Base-by-base conservation (phyloP, 192 early-diverging fungal species). In the Coemansia sp. region DNA sequence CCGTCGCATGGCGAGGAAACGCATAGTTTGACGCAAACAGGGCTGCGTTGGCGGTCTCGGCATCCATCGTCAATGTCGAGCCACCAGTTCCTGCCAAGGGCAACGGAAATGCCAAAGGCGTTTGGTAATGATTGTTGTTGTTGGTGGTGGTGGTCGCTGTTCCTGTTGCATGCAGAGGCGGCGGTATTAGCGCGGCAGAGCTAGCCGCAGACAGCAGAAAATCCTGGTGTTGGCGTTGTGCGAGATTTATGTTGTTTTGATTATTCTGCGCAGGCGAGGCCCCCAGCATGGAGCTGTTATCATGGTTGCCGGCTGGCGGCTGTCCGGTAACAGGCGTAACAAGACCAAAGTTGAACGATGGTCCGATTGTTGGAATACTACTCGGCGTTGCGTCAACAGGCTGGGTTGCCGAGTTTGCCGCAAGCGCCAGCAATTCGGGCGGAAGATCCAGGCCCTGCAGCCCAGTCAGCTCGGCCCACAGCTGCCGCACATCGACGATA, bases 381-480 rank as follows among this genome's bases (percentile, higher is more conserved):
- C 18, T 23, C 6, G 63, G 8, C 6, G 23, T 47, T 1, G 70
- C 16, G 40, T 72, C 70, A 13, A 48, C 19, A 4, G 59, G 42
- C 64, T 74, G 77, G 38, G 42, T 68, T 1, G 72, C 69, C 1
- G 70, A 56, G 21, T 69, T 63, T 6, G 67, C 73, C 1, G 73
- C 73, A 63, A 81, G 44, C 2, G 74, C 70, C 41, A 70, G 67
- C 41, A 81, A 67, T 42, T 81, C 79, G 1, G 67, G 38, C 6
- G 79, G 79, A 21, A 81, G 54, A 7, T 75, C 74, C 52, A 75
- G 12, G 16, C 70, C 67, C 49, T 69, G 66, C 37, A 75, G 42
- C n/a, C 79, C 79, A 0, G 79, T 81, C 21, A 81, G 61, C 38
- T 81, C 79, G 0, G 67, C 70, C 79, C 79, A 81, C 61, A 81